Percentiles rank a stretch among this genome's conserved stretches.
phyloP scores from a whole-genome alignment of 2,329 filamentous ascomycete genomes.

The Aphanocladium album region DNA sequence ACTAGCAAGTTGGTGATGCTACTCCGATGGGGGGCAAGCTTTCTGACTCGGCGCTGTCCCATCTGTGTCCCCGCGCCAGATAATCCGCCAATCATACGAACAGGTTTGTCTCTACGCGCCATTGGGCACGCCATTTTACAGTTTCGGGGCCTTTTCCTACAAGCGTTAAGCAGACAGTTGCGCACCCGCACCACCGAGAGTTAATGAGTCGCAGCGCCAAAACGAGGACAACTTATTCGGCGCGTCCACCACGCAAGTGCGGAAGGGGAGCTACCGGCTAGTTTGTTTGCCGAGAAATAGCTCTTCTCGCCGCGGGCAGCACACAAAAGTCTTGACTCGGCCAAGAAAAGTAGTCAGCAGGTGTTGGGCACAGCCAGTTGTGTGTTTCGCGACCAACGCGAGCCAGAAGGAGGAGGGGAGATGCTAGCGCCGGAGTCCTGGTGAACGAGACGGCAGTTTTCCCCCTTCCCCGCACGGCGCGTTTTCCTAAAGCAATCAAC shows the following conservation, averaged over 20 bases:
- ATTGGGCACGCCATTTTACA: not conserved
- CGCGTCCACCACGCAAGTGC: too few species aligned
- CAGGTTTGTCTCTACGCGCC: too few species aligned
- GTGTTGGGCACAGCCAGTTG: not conserved
- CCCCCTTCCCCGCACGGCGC: conserved; percentile 1
- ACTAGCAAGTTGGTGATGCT: not conserved
- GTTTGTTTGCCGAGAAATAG: too few species aligned
- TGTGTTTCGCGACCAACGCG: not conserved
- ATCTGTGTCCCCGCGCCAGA: not conserved
- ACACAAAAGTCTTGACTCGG: not conserved
- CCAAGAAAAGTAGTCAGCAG: not conserved
- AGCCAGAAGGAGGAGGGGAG: not conserved
- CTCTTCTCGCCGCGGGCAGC: too few species aligned
- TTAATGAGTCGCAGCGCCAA: not conserved
- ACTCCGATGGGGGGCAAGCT: not conserved
- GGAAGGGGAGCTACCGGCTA: too few species aligned
- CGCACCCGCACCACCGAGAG: not conserved
- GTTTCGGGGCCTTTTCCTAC: not conserved
- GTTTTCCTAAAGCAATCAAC: not conserved
- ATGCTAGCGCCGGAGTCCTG: not conserved
- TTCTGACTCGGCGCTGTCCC: too few species aligned
- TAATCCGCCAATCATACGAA: not conserved
- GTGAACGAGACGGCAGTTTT: conserved; percentile 5
- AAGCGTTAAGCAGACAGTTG: not conserved
- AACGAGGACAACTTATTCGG: too few species aligned